Conservation (phyloP, 2,329 filamentous ascomycete genomes). For the Microsporum ferrugineum region DNA sequence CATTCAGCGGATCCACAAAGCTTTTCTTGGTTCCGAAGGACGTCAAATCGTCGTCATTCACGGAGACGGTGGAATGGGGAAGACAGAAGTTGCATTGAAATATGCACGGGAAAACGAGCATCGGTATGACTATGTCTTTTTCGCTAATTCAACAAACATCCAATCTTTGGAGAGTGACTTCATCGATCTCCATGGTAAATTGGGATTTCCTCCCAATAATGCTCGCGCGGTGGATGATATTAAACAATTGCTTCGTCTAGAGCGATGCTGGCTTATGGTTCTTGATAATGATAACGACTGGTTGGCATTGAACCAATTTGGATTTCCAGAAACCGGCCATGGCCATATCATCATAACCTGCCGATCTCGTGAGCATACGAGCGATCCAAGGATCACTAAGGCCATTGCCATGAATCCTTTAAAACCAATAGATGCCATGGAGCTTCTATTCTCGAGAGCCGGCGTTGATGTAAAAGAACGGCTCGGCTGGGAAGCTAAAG, state of each 20-base stretch:
- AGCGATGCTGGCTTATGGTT: constrained; percentile 1
- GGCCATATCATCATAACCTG: constrained; percentile 6
- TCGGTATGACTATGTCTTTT: constrained; percentile 5
- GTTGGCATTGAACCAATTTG: neutral
- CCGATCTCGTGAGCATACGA: neutral
- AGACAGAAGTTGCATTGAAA: constrained; percentile 5
- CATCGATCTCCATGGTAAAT: constrained; percentile 1
- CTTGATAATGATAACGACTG: constrained; percentile 7
- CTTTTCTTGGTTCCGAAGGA: neutral
- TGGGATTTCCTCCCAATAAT: neutral
- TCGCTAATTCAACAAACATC: constrained; percentile 2
- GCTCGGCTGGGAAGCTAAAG: neutral
- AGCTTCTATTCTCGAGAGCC: constrained; percentile 2
- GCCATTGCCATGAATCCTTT: neutral
- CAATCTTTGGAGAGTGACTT: constrained; percentile 1
- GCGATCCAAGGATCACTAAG: neutral
- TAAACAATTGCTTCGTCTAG: neutral
- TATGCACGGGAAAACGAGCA: constrained; percentile 5
- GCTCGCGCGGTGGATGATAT: constrained; percentile 1
- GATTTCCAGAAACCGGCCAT: constrained; percentile 1
- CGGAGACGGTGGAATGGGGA: constrained; percentile 4
- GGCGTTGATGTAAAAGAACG: neutral
- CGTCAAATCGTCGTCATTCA: constrained; percentile 2
- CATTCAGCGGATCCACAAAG: constrained; percentile 2
- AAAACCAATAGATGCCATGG: neutral